Percentiles rank a stretch among this genome's conserved stretches.
Evolutionary conservation across 345 rosid species (phyloP).

Genomic region (Brassica rapa): DNA sequence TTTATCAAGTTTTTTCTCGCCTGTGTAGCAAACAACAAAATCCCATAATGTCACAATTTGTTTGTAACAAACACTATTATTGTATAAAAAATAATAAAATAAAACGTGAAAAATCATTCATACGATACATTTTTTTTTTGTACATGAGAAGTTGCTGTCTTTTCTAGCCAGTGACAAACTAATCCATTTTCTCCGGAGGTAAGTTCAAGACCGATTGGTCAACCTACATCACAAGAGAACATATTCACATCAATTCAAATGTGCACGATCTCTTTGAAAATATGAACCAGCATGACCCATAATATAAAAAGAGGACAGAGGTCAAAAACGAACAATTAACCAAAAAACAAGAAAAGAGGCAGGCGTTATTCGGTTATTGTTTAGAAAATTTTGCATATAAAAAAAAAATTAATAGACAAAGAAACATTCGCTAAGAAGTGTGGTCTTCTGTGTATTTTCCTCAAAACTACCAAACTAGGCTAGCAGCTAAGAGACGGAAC

Average conservation of each 20-base stretch:
- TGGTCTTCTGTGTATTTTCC: constrained; percentile 26
- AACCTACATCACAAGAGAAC: constrained; percentile 46
- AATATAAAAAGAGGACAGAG: constrained; percentile 4
- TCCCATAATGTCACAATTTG: background rate
- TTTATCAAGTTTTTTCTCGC: background rate
- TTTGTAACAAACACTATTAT: background rate
- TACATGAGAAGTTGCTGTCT: background rate
- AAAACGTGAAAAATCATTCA: background rate
- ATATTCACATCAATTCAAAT: background rate
- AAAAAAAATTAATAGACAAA: constrained; percentile 11
- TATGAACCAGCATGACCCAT: background rate
- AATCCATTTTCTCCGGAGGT: constrained; percentile 44
- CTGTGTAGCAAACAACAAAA: constrained; percentile 2
- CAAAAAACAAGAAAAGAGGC: background rate
- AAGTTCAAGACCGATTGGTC: constrained; percentile 81
- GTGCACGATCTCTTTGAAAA: background rate
- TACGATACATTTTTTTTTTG: background rate
- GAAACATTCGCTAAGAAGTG: constrained; percentile 14
- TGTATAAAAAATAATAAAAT: background rate
- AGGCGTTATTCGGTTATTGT: constrained; percentile 4
- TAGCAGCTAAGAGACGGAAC: constrained; percentile 37
- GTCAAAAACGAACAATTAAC: background rate
- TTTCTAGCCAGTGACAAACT: constrained; percentile 57
- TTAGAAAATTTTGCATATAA: constrained; percentile 10
- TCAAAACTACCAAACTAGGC: constrained; percentile 37